Conservation (phyloP, 2,329 filamentous ascomycete species). For the Alternaria sp. region DNA sequence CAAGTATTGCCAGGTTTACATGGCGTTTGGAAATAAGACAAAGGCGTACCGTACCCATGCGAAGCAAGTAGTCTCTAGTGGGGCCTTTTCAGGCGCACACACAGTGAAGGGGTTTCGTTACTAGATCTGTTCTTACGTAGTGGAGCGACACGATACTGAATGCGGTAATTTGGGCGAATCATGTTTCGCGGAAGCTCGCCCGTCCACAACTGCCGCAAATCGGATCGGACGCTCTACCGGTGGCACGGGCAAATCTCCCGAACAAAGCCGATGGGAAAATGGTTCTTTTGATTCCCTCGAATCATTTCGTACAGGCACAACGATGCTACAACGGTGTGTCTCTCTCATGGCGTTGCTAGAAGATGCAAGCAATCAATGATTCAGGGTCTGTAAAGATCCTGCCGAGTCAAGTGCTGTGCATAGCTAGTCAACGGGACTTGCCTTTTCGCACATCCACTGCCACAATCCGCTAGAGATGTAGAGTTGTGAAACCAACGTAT, state of each 20-base stretch:
- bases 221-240: conserved; percentile 10
- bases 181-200: conserved; percentile 2
- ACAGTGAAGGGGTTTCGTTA: neutral
- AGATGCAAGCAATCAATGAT: neutral
- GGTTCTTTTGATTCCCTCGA: neutral
- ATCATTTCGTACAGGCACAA: neutral
- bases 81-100: neutral
- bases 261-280: neutral
- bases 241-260: conserved; percentile 13
- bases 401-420: conserved; percentile 10
- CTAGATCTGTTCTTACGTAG: neutral
- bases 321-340: neutral
- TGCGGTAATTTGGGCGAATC: conserved; percentile 14
- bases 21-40: neutral
- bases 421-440: conserved; percentile 4
- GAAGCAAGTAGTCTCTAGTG: neutral
- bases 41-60: neutral
- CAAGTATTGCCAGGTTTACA: neutral
- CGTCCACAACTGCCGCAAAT: conserved; percentile 5
- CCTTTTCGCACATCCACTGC: conserved; percentile 2
- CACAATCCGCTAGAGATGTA: neutral
- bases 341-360: neutral
- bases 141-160: neutral
- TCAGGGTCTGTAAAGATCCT: conserved; percentile 1
- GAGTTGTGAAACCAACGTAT: neutral